Evolutionary conservation across 2,329 filamentous ascomycete genomes (phyloP), one percentile per base, ranked within the genome.

Genomic region (Talaromyces sp.): DNA sequence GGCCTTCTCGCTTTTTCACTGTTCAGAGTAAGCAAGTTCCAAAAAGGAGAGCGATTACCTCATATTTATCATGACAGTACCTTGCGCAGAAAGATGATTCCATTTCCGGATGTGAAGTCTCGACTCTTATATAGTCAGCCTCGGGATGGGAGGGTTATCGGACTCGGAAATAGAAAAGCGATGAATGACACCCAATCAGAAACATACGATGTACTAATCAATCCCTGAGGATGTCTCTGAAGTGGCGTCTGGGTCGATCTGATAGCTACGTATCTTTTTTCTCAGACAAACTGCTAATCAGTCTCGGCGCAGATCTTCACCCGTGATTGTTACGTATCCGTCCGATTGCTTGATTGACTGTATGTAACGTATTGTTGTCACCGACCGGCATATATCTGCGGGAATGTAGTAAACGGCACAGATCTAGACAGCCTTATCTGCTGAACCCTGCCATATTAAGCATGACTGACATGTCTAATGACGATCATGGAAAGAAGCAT

Each of bases 311-410:
- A 54, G 51, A 34, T 56, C 29, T 17, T 22, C 51, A 36, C 51
- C 17, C 4, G 7, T n/a, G 27, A 53, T 53, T 56, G n/a, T 56
- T 56, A n/a, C n/a, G n/a, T n/a, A 56, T 56, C 29, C 49, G 8
- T 61, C 40, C 27, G 58, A 60, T 10, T 22, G 38, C 27, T 34
- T 47, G 38, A 22, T 47, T 60, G 58, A 47, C 17, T 47, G 58
- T 36, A 34, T 47, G 58, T 60, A 34, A 60, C 29, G 4, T 22
- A n/a, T 40, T 15, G 43, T 5, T 17, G 25, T 17, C 36, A 60
- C 19, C 8, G 29, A 54, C 29, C 51, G 3, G 49, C 47, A 51
- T 53, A 31, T 34, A 17, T 19, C 19, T 36, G n/a, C 51, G 19
- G 10, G 5, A 38, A 15, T 2, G 31, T 56, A 56, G n/a, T 22